Conservation (phyloP, 306 rosid species). For the Trifolium repens region DNA sequence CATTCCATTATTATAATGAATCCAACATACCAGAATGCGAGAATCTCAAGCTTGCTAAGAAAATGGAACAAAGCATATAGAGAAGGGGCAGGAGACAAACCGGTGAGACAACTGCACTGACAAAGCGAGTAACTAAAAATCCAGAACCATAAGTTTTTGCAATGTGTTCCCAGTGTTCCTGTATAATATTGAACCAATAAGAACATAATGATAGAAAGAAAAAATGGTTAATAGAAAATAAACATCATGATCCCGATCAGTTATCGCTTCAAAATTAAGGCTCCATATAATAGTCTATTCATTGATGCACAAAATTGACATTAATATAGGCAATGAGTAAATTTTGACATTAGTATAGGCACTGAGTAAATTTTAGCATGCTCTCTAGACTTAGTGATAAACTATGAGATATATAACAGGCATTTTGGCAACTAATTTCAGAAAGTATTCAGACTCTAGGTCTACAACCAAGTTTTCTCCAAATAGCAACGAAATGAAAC, state of each 20-base stretch:
- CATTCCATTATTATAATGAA: neutral
- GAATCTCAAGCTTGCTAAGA: neutral
- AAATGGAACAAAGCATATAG: conserved; percentile 28
- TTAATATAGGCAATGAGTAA: neutral
- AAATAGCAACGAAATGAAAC: conserved; percentile 9
- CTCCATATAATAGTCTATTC: no score
- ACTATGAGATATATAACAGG: conserved; percentile 17
- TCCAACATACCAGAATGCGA: neutral
- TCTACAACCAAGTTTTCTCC: neutral
- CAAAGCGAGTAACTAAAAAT: conserved; percentile 72
- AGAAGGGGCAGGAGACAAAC: conserved; percentile 53
- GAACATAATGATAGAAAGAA: neutral
- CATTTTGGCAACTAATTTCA: conserved; percentile 20
- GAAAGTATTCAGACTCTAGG: neutral
- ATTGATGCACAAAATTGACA: no score
- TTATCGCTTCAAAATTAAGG: conserved; percentile 13
- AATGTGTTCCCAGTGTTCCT: conserved; percentile 78
- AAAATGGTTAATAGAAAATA: neutral
- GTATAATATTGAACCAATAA: conserved; percentile 33
- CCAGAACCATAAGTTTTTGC: conserved; percentile 74
- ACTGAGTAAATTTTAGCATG: neutral
- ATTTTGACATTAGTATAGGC: neutral
- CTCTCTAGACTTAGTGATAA: neutral
- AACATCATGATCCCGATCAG: conserved; percentile 5
- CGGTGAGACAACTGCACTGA: conserved; percentile 74